phyloP scores from a whole-genome alignment of 1,139 yeast genomes.

The Blastobotrys illinoisensis region DNA sequence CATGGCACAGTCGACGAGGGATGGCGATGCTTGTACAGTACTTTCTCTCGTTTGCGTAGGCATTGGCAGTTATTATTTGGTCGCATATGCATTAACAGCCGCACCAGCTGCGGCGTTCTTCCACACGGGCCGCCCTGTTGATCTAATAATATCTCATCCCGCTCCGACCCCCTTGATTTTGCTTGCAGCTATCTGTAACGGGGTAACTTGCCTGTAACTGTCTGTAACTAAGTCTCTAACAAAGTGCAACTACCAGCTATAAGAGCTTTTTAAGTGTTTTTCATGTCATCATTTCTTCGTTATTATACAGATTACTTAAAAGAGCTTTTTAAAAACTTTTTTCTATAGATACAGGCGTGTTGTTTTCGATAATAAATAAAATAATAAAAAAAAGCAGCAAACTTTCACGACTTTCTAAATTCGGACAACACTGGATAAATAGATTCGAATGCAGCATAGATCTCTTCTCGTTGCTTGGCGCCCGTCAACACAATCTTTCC shows the following conservation, averaged over 20 bases:
- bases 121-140: too few relatives aligned
- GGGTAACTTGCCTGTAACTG: too few relatives aligned
- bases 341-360: background rate
- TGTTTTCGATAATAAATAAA: background rate
- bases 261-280: too few relatives aligned
- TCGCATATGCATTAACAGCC: background rate
- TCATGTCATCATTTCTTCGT: background rate
- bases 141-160: too few relatives aligned
- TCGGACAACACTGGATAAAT: conserved; percentile 97
- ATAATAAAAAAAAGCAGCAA: conserved; percentile 1
- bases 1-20: background rate
- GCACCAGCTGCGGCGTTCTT: background rate
- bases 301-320: background rate
- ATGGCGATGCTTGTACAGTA: background rate
- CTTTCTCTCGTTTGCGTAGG: background rate
- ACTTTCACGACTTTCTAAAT: conserved; percentile 69
- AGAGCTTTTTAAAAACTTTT: background rate
- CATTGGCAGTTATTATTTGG: background rate
- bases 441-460: conserved; percentile 96
- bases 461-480: conserved; percentile 98
- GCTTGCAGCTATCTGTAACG: too few relatives aligned
- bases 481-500: conserved; percentile 98
- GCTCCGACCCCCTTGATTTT: too few relatives aligned
- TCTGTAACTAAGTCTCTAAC: too few relatives aligned
- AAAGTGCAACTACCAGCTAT: too few relatives aligned